Percentiles rank a stretch among this genome's conserved stretches.
These are phyloP conservation scores for Cladosporium sp. DNA, from an alignment of 2,329 filamentous ascomycete species.

Conservation along the genomic window DNA sequence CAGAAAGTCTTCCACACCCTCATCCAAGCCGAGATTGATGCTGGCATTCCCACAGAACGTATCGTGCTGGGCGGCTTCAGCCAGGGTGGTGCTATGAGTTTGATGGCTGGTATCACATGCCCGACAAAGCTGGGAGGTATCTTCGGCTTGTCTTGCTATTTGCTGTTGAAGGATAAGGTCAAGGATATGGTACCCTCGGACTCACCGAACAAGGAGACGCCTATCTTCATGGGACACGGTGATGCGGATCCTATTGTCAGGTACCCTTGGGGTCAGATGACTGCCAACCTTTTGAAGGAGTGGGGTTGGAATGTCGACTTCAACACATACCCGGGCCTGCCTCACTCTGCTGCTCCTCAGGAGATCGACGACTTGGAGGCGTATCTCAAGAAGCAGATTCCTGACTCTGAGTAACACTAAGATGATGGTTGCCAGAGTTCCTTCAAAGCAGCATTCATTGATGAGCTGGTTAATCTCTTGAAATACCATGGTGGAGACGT, in stretches of 20 bases:
- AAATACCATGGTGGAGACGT: no score
- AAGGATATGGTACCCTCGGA: constrained; percentile 53
- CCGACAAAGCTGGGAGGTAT: constrained; percentile 78
- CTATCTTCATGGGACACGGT: constrained; percentile 89
- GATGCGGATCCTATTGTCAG: constrained; percentile 68
- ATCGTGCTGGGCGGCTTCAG: constrained; percentile 85
- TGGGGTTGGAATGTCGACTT: constrained; percentile 71
- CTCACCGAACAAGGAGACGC: constrained; percentile 55
- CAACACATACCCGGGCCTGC: constrained; percentile 71
- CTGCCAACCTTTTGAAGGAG: constrained; percentile 62
- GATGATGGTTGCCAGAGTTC: constrained; percentile 15
- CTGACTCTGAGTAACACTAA: constrained; percentile 41
- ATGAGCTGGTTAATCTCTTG: no score
- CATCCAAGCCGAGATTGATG: constrained; percentile 73
- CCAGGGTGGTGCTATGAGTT: constrained; percentile 80
- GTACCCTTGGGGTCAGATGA: constrained; percentile 63
- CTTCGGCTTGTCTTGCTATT: constrained; percentile 77
- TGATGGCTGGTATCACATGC: constrained; percentile 74
- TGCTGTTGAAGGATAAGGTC: constrained; percentile 66
- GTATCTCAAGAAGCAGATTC: constrained; percentile 53
- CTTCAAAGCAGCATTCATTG: neutral
- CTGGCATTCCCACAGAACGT: constrained; percentile 74
- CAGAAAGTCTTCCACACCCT: constrained; percentile 73
- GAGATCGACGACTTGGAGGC: constrained; percentile 80
- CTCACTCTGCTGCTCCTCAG: constrained; percentile 69